Percentiles rank a stretch among this genome's conserved stretches.
phyloP scores from a whole-genome alignment of 2,329 filamentous ascomycete genomes.

The Thielaviopsis euricoi region DNA sequence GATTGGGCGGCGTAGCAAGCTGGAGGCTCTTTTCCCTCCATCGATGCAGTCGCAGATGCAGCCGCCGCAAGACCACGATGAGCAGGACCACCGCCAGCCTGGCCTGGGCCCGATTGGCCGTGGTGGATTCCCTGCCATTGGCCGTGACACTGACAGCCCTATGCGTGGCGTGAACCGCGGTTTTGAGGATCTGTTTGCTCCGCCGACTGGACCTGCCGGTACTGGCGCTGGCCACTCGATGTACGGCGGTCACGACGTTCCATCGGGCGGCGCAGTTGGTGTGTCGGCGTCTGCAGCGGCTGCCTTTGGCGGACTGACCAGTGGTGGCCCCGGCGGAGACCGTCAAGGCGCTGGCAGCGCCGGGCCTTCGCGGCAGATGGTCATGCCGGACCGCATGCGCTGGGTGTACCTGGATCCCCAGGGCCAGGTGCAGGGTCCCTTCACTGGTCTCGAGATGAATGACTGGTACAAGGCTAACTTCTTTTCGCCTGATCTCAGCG shows the following conservation, averaged over 20 bases:
- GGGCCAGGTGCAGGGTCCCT: conserved; percentile 81
- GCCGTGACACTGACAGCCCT: conserved; percentile 42
- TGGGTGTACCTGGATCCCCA: conserved; percentile 98
- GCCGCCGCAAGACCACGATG: conserved; percentile 47
- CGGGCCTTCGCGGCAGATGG: conserved; percentile 72
- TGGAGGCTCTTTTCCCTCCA: conserved; percentile 73
- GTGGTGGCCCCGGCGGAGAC: conserved; percentile 23
- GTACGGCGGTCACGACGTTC: conserved; percentile 10
- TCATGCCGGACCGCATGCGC: conserved; percentile 97
- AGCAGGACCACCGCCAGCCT: conserved; percentile 43
- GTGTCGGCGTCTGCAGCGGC: neutral
- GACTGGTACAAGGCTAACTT: conserved; percentile 99
- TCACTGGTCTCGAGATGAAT: conserved; percentile 95
- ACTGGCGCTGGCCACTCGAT: conserved; percentile 19
- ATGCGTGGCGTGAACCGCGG: conserved; percentile 36
- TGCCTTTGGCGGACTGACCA: conserved; percentile 1
- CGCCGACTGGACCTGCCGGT: conserved; percentile 15
- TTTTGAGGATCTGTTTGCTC: conserved; percentile 38
- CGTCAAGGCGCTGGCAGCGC: conserved; percentile 28
- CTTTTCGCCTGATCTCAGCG: conserved; percentile 84
- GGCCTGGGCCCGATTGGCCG: conserved; percentile 53
- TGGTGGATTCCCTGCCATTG: conserved; percentile 34
- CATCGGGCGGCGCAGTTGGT: conserved; percentile 14
- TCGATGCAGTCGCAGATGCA: conserved; percentile 90
- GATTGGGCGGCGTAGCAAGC: conserved; percentile 60